Evolutionary conservation across 78 protist genomes (phyloP).

Genomic region (Dictyostelium intermedium): DNA sequence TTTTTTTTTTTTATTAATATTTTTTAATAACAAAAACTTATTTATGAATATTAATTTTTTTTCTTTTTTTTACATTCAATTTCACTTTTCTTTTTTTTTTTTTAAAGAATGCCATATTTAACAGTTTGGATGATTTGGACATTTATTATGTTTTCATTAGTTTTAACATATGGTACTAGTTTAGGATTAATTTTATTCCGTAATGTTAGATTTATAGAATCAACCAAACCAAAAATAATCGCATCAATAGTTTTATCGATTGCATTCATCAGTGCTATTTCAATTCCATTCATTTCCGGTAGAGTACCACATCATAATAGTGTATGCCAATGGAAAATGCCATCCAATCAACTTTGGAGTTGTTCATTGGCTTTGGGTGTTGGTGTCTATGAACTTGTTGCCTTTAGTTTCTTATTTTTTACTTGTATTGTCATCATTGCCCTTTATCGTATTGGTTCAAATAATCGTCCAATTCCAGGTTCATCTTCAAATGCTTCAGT

Average conservation of each 20-base stretch:
- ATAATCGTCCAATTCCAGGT: slow-evolving; percentile 14
- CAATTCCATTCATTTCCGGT: neutral
- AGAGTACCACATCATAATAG: neutral
- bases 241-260: neutral
- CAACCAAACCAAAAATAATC: neutral
- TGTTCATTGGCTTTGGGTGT: slow-evolving; percentile 40
- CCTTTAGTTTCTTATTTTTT: neutral
- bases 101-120: slow-evolving; percentile 26
- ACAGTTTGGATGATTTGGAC: slow-evolving; percentile 37
- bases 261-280: neutral
- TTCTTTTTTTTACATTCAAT: no score
- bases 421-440: neutral
- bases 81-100: no score
- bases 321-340: slow-evolving; percentile 43
- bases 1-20: neutral
- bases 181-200: neutral
- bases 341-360: slow-evolving; percentile 25
- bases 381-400: neutral
- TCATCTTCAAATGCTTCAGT: slow-evolving; percentile 21
- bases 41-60: neutral
- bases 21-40: no score
- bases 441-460: neutral
- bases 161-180: neutral
- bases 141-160: slow-evolving; percentile 8
- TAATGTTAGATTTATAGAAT: neutral